Base-by-base conservation (phyloP, 768 basidiomycete genomes). In the Macrolepiota fuliginosa region DNA sequence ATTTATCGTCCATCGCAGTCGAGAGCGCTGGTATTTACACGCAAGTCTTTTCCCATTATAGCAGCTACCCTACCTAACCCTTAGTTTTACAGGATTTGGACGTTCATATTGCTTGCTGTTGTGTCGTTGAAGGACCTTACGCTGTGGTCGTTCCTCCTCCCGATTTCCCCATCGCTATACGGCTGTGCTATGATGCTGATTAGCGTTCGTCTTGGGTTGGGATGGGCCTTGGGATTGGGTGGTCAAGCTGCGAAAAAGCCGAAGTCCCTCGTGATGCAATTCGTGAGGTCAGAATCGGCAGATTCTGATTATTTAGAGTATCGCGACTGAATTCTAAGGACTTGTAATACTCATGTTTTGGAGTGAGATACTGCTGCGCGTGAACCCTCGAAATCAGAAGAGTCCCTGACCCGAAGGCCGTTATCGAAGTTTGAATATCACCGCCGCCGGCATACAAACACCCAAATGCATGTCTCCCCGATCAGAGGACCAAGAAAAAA, bases 11-110 rank as follows among this genome's bases (percentile, higher is more conserved):
- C 6, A 65, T 65, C 17, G 49, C 63, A 35, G 57, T 65, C 5
- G 64, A 65, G 47, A 65, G 64, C 25, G 64, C 64, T 12, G 62
- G 62, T 12, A 54, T 65, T 11, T 65, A 65, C 35, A 65, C 62
- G 64, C 63, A 57, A 45, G 58, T 53, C 10, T 15, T 36, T 51
- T 39, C 12, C 13, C 40, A 42, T 42, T 15, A 42, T 42, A 32
- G 29, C 40, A 19, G 0, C n/a, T 6, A n/a, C 40, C 17, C n/a
- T 42, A 5, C 12, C 40, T 42, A n/a, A 42, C 40, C 37, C 27
- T 46, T 51, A 19, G 2, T n/a, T 25, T 32, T 3, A n/a, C 22
- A 58, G 56, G 49, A n/a, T 50, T 3, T 58, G 56, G 56, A 49
- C 56, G 15, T 15, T 49, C 32, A 58, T 50, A 24, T n/a, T 58